A percentile compares a stretch with the other conserved stretches of the same genome.
Evolutionary conservation across 2,329 filamentous ascomycete species (phyloP).

Genomic region (Fusarium longipes): DNA sequence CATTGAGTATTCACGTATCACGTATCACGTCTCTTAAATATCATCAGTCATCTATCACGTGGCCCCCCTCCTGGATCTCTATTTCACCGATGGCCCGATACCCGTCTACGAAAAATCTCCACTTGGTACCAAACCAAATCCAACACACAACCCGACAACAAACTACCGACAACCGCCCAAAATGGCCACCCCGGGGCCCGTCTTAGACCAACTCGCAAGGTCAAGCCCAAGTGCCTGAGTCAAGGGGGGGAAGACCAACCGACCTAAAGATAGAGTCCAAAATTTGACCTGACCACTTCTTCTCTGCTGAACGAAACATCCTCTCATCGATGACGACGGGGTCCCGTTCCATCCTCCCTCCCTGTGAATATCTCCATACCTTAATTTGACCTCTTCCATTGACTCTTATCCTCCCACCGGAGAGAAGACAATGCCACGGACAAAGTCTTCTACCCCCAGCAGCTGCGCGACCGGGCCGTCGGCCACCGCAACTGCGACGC

Average conservation of each 20-base stretch:
- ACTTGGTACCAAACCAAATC: not conserved
- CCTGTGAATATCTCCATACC: not conserved
- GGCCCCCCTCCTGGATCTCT: not conserved
- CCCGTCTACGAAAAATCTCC: conserved; percentile 20
- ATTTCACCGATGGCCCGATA: conserved; percentile 30
- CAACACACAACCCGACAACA: not conserved
- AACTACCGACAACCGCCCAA: conserved; percentile 36
- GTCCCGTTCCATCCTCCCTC: not conserved
- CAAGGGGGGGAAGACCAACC: not conserved
- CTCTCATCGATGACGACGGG: not conserved
- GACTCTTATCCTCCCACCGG: not conserved
- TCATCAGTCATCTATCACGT: conserved; percentile 2
- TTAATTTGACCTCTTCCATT: not conserved
- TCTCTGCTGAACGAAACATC: not conserved
- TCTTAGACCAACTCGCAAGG: conserved; percentile 18
- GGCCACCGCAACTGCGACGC: conserved; percentile 37
- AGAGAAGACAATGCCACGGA: conserved; percentile 15
- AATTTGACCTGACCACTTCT: conserved; percentile 2
- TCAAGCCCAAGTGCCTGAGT: not conserved
- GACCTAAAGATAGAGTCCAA: conserved; percentile 4
- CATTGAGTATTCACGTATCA: not conserved
- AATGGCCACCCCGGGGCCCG: conserved; percentile 43
- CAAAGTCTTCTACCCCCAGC: conserved; percentile 23
- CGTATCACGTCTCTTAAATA: not conserved
- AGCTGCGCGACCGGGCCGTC: conserved; percentile 23